Conservation (phyloP, 23 red algal genomes). For the Pyropia yezoensis region DNA sequence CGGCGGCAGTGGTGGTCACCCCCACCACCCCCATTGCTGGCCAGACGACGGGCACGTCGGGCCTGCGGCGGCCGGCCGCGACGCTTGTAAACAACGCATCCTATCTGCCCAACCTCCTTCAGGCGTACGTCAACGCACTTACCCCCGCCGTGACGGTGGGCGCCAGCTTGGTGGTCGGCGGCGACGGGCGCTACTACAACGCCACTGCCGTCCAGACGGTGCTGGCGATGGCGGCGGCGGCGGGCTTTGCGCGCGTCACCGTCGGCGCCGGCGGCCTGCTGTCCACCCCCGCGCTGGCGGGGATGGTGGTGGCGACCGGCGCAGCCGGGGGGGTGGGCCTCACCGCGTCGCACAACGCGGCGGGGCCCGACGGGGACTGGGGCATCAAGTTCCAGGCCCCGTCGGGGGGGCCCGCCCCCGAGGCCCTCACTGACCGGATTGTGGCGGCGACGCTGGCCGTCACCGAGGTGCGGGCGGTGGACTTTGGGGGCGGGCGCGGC, state of each 20-base stretch:
- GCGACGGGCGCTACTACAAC: conserved; percentile 93
- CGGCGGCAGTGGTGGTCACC: conserved; percentile 1
- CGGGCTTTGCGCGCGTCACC: conserved; percentile 56
- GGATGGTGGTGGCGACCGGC: conserved; percentile 47
- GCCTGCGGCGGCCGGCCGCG: conserved; percentile 73
- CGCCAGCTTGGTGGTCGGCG: conserved; percentile 61
- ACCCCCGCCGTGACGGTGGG: conserved; percentile 59
- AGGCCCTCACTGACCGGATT: conserved; percentile 64
- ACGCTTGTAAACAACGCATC: conserved; percentile 27
- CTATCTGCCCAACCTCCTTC: conserved; percentile 49
- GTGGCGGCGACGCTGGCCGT: conserved; percentile 54
- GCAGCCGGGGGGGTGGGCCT: conserved; percentile 88
- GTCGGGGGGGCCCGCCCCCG: conserved; percentile 82
- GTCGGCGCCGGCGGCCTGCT: conserved; percentile 82
- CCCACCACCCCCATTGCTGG: conserved; percentile 74
- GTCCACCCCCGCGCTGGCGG: conserved; percentile 78
- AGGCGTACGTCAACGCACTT: conserved; percentile 83
- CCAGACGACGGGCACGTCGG: conserved; percentile 93
- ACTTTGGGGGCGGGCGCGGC: conserved; percentile 30
- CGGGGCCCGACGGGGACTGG: conserved; percentile 76
- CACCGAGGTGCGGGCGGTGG: conserved; percentile 37
- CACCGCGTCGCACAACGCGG: conserved; percentile 94
- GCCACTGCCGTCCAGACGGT: conserved; percentile 80
- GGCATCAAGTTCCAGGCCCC: conserved; percentile 95
- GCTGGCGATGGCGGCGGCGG: conserved; percentile 68